Conservation (phyloP, 2,329 filamentous ascomycete genomes). For the Talaromyces islandicus region DNA sequence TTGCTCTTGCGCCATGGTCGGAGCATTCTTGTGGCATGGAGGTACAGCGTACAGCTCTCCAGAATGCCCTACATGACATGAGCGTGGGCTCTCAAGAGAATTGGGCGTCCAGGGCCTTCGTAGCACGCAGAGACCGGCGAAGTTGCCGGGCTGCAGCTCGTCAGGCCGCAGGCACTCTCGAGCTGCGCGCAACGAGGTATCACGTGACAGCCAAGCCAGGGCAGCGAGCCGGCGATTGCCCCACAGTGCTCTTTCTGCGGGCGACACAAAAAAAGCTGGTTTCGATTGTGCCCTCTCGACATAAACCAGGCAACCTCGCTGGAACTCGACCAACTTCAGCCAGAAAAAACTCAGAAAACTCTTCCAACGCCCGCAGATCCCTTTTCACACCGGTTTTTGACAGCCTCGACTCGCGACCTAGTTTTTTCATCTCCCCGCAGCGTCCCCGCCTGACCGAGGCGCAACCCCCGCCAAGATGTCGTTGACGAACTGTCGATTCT, state of each 20-base stretch:
- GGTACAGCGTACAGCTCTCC: background rate
- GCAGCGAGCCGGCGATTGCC: background rate
- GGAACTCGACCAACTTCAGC: background rate
- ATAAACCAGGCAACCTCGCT: background rate
- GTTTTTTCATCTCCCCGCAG: background rate
- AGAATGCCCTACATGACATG: background rate
- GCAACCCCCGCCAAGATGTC: constrained; percentile 67
- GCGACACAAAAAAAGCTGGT: constrained; percentile 11
- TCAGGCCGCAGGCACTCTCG: background rate
- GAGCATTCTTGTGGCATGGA: background rate
- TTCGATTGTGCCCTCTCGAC: constrained; percentile 6
- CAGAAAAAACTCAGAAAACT: background rate
- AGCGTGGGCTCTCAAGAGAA: background rate
- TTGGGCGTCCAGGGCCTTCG: background rate
- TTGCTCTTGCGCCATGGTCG: background rate
- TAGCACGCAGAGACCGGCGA: background rate
- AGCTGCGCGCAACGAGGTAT: background rate
- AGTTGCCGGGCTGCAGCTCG: background rate
- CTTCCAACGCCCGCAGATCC: background rate
- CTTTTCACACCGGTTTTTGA: background rate
- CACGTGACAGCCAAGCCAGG: background rate
- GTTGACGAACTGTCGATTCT: constrained; percentile 93
- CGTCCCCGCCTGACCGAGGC: constrained; percentile 14
- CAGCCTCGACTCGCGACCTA: background rate
- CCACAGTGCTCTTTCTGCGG: constrained; percentile 1